Percentiles rank a stretch among this genome's conserved stretches.
These are phyloP conservation scores for Cercospora canescens DNA, from an alignment of 2,329 filamentous ascomycete species.

Conservation along the genomic window DNA sequence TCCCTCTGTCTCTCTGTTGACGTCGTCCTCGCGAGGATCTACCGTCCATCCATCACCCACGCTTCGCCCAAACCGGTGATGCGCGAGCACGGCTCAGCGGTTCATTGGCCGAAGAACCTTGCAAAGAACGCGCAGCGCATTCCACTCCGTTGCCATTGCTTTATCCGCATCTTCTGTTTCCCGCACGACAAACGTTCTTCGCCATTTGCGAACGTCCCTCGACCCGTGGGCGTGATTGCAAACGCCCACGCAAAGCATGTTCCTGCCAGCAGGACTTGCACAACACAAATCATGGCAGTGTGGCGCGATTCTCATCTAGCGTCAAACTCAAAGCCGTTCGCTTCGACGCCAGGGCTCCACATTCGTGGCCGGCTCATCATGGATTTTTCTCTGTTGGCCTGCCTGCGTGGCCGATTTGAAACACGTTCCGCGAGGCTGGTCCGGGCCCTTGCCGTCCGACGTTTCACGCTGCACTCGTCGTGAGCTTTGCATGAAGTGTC, in stretches of 20 bases:
- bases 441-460: not conserved
- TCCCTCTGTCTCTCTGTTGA: not conserved
- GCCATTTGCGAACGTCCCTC: not conserved
- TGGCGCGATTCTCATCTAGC: not conserved
- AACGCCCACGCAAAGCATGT: not conserved
- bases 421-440: not conserved
- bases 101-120: conserved; percentile 1
- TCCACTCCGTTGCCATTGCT: not conserved
- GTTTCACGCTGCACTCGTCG: not conserved
- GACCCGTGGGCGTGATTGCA: not conserved
- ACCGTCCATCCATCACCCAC: not conserved
- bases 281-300: not conserved
- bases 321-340: not conserved
- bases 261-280: not conserved
- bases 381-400: not conserved
- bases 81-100: not conserved
- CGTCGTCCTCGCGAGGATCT: not conserved
- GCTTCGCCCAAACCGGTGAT: not conserved
- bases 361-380: not conserved
- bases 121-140: not conserved
- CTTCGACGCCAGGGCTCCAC: not conserved
- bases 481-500: not conserved
- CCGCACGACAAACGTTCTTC: not conserved
- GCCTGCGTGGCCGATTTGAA: not conserved
- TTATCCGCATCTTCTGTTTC: not conserved